phyloP scores from a whole-genome alignment of 2,329 filamentous ascomycete genomes.

The Colletotrichum viniferum region DNA sequence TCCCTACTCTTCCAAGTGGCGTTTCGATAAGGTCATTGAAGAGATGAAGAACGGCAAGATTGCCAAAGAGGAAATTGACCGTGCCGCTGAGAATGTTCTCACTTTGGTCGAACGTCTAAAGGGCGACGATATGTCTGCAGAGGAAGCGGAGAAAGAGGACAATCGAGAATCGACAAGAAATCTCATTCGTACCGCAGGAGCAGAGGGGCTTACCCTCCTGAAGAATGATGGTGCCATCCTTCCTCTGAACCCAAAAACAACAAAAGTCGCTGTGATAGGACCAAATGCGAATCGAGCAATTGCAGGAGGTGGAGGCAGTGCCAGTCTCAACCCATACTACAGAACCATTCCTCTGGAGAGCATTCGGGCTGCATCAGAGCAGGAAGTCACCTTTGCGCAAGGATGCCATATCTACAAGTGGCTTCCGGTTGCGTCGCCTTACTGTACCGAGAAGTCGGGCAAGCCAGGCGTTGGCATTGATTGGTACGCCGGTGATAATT shows the following conservation, averaged over 20 bases:
- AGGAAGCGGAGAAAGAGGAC: slow-evolving; percentile 62
- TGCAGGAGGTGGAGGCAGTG: slow-evolving; percentile 71
- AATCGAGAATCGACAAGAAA: slow-evolving; percentile 61
- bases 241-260: slow-evolving; percentile 58
- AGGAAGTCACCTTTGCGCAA: slow-evolving; percentile 63
- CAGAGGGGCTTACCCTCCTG: slow-evolving; percentile 66
- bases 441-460: slow-evolving; percentile 60
- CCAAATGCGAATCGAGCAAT: slow-evolving; percentile 72
- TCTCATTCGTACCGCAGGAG: slow-evolving; percentile 65
- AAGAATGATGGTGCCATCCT: slow-evolving; percentile 67
- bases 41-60: slow-evolving; percentile 55
- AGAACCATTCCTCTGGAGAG: slow-evolving; percentile 68
- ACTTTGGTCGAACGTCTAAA: slow-evolving; percentile 66
- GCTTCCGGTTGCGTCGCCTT: slow-evolving; percentile 65
- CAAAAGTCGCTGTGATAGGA: slow-evolving; percentile 69
- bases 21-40: slow-evolving; percentile 60
- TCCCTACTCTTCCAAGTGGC: slow-evolving; percentile 59
- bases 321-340: slow-evolving; percentile 72
- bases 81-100: slow-evolving; percentile 63
- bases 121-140: slow-evolving; percentile 60
- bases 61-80: slow-evolving; percentile 54
- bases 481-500: slow-evolving; percentile 68
- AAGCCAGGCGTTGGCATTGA: slow-evolving; percentile 67
- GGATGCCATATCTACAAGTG: slow-evolving; percentile 70
- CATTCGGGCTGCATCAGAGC: slow-evolving; percentile 57